Evolutionary conservation across 495 filamentous ascomycete genomes (phyloP), one percentile per base, ranked within the genome.

Genomic region (Monascus purpureus): DNA sequence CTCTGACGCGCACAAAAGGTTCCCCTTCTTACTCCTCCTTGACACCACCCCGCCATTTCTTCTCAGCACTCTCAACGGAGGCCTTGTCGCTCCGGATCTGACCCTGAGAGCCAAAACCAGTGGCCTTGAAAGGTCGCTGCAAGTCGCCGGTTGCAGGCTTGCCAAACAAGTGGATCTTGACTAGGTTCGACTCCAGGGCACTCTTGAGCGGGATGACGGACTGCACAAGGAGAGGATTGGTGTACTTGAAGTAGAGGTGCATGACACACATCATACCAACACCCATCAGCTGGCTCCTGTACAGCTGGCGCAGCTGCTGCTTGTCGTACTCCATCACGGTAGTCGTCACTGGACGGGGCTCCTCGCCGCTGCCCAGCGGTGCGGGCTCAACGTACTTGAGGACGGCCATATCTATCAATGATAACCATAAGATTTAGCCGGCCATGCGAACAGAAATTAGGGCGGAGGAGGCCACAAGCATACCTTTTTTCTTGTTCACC

Each of bases 241-340:
- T 94, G 79, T 94, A 96, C 61, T 93, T 82, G 67, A 97, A 77
- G 75, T 96, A 96, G 43, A 95, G 39, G 65, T 95, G 90, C 90
- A 97, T 96, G 50, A 94, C 77, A 39, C 59, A 73, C 90, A 96
- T 96, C 90, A 97, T 96, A 47, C 72, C 84, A 30, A 97, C 67
- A 31, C 90, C 90, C 80, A 93, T 94, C 41, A 93, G 61, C 55
- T 94, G 86, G 42, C 76, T 68, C 65, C 85, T 86, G 62, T 80
- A 79, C 43, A 82, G 65, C 42, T 68, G 68, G 62, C 77, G 78
- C 49, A 95, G 69, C 63, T 97, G 90, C 36, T 65, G 62, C 43
- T 75, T 60, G 54, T 97, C 90, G 68, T 97, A 96, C 40, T 82
- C 83, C 57, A 86, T 77, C 56, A 92, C 70, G 41, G 90, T 97